These are phyloP conservation scores for Nasturtium officinale DNA, from an alignment of 345 rosid genomes.

Conservation along the genomic window DNA sequence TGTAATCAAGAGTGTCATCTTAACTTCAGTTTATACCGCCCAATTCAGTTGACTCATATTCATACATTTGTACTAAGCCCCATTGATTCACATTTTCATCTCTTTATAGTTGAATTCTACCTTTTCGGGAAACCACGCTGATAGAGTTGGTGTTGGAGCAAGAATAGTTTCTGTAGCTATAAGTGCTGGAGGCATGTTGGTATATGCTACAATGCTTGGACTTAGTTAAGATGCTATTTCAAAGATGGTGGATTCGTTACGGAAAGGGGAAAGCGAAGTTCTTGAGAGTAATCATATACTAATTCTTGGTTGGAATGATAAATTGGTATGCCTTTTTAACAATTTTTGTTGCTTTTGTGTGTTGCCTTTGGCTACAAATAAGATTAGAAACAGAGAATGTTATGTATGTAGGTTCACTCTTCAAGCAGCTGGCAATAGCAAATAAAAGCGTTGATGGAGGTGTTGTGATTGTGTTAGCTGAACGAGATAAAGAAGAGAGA, in stretches of 20 bases:
- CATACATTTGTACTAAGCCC: too few species aligned
- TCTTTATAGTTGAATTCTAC: too few species aligned
- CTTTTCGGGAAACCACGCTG: slow-evolving; percentile 80
- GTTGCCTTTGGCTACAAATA: not conserved
- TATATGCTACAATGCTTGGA: slow-evolving; percentile 95
- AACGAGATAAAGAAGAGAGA: slow-evolving; percentile 92
- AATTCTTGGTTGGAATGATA: slow-evolving; percentile 96
- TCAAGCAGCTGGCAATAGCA: slow-evolving; percentile 94
- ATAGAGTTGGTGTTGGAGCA: slow-evolving; percentile 73
- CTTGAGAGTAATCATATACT: slow-evolving; percentile 82
- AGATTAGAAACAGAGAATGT: not conserved
- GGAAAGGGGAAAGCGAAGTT: slow-evolving; percentile 95
- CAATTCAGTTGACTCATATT: too few species aligned
- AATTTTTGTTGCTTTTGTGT: not conserved
- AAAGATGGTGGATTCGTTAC: slow-evolving; percentile 87
- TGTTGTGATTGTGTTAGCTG: slow-evolving; percentile 82
- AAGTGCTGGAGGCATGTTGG: slow-evolving; percentile 93
- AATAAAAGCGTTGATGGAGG: slow-evolving; percentile 94
- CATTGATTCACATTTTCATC: too few species aligned
- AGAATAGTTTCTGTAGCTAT: slow-evolving; percentile 87
- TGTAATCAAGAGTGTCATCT: too few species aligned
- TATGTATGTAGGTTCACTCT: slow-evolving; percentile 65
- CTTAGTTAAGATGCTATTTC: slow-evolving; percentile 91
- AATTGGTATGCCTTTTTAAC: slow-evolving; percentile 61
- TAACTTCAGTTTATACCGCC: too few species aligned